A percentile compares a stretch with the other conserved stretches of the same genome.
These are phyloP conservation scores for Suillus sp. DNA, from an alignment of 768 basidiomycete species.

Conservation along the genomic window DNA sequence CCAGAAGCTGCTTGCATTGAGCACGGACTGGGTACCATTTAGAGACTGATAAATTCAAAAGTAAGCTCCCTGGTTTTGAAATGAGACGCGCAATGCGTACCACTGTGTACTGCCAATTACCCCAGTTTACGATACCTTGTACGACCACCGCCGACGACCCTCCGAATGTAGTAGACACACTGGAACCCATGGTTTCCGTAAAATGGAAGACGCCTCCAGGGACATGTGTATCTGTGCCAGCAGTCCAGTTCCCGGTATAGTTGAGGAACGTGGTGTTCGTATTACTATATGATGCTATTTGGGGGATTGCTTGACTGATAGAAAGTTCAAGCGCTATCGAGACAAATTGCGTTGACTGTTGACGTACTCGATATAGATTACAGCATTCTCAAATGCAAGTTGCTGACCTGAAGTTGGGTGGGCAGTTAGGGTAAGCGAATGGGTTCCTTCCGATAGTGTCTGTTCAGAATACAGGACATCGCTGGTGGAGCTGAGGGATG, in stretches of 20 bases:
- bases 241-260: conserved; percentile 18
- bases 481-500: conserved; percentile 4
- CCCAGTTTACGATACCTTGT: conserved; percentile 24
- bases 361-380: conserved; percentile 9
- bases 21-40: conserved; percentile 8
- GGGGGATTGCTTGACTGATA: conserved; percentile 9
- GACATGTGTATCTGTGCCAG: conserved; percentile 11
- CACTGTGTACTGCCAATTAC: conserved; percentile 28
- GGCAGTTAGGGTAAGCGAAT: conserved; percentile 16
- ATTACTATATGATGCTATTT: conserved; percentile 10
- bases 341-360: neutral
- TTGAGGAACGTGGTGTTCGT: conserved; percentile 19
- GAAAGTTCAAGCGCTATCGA: neutral
- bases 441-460: conserved; percentile 11
- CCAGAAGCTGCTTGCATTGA: conserved; percentile 27
- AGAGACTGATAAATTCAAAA: conserved; percentile 5
- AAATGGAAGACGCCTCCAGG: conserved; percentile 11
- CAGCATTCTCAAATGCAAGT: conserved; percentile 15
- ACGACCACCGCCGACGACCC: conserved; percentile 17
- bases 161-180: conserved; percentile 12
- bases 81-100: conserved; percentile 15
- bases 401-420: conserved; percentile 14
- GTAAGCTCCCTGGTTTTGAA: neutral
- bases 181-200: conserved; percentile 11
- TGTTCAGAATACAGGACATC: conserved; percentile 11